Conservation (phyloP, 495 filamentous ascomycete genomes). For the Saxophila tyrrhenica region DNA sequence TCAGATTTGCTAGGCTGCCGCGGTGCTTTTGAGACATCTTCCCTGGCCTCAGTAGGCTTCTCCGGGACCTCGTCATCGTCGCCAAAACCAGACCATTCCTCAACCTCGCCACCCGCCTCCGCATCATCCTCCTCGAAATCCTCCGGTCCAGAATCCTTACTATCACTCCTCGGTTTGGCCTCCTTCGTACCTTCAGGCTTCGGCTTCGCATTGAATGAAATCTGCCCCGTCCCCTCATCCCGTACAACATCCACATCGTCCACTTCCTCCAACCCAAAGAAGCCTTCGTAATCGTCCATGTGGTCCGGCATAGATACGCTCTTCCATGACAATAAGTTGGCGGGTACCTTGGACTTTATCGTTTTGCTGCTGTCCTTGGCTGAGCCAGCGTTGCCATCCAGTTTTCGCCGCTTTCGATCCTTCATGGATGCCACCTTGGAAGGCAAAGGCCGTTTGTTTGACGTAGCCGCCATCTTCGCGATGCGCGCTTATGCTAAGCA, state of each 20-base stretch:
- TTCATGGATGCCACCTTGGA: slow-evolving; percentile 21
- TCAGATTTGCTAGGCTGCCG: not conserved
- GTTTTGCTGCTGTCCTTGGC: not conserved
- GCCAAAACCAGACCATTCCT: slow-evolving; percentile 46
- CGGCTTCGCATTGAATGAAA: slow-evolving; percentile 27
- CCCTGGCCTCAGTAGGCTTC: not conserved
- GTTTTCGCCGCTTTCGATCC: slow-evolving; percentile 24
- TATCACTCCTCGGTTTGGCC: too few species aligned
- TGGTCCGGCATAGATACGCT: slow-evolving; percentile 73
- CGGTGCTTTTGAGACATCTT: not conserved
- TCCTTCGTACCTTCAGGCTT: not conserved
- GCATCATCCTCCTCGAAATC: not conserved
- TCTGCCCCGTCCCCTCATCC: slow-evolving; percentile 40
- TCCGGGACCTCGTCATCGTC: slow-evolving; percentile 22
- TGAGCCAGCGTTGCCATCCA: slow-evolving; percentile 8
- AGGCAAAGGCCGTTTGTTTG: slow-evolving; percentile 14
- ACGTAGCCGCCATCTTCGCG: not conserved
- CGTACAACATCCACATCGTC: slow-evolving; percentile 74
- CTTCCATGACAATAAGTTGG: slow-evolving; percentile 67
- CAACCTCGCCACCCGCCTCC: slow-evolving; percentile 23
- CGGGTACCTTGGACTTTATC: not conserved
- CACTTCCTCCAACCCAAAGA: slow-evolving; percentile 87
- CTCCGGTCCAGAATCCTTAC: not conserved
- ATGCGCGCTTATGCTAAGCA: not conserved
- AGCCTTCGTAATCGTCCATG: slow-evolving; percentile 85